phyloP scores from a whole-genome alignment of 129 eudicot species.

The Escallonia herrerae region DNA sequence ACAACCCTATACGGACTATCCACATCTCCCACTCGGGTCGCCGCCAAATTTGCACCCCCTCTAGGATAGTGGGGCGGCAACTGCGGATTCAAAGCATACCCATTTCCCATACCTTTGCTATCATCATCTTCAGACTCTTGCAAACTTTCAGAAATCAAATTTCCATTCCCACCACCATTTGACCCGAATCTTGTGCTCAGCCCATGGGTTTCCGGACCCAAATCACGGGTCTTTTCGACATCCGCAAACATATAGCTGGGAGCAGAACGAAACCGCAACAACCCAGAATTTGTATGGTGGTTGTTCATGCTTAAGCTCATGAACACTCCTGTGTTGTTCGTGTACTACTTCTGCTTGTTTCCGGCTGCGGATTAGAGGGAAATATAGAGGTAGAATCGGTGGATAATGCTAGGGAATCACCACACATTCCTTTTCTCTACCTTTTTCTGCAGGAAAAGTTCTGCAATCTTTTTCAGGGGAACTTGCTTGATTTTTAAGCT shows the following conservation, averaged over 20 bases:
- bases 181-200: too few relatives aligned
- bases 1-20: slow-evolving; percentile 22
- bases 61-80: slow-evolving; percentile 52
- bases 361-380: slow-evolving; percentile 10
- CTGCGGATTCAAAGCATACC: slow-evolving; percentile 38
- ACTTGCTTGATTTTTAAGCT: slow-evolving; percentile 55
- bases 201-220: too few relatives aligned
- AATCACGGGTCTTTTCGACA: slow-evolving; percentile 22
- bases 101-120: slow-evolving; percentile 27
- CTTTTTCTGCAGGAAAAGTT: slow-evolving; percentile 17
- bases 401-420: slow-evolving; percentile 53
- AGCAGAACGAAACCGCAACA: slow-evolving; percentile 63
- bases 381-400: slow-evolving; percentile 30
- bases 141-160: slow-evolving; percentile 23
- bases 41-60: slow-evolving; percentile 28
- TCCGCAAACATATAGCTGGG: slow-evolving; percentile 49
- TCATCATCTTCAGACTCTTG: slow-evolving; percentile 27
- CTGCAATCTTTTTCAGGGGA: slow-evolving; percentile 10
- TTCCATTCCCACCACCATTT: slow-evolving; percentile 5
- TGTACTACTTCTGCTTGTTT: not conserved
- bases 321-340: not conserved
- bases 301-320: slow-evolving; percentile 24
- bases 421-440: slow-evolving; percentile 32
- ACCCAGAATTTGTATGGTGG: slow-evolving; percentile 33
- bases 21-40: slow-evolving; percentile 18